These are phyloP conservation scores for Shiraia sp. DNA, from an alignment of 2,329 filamentous ascomycete genomes.

Conservation along the genomic window DNA sequence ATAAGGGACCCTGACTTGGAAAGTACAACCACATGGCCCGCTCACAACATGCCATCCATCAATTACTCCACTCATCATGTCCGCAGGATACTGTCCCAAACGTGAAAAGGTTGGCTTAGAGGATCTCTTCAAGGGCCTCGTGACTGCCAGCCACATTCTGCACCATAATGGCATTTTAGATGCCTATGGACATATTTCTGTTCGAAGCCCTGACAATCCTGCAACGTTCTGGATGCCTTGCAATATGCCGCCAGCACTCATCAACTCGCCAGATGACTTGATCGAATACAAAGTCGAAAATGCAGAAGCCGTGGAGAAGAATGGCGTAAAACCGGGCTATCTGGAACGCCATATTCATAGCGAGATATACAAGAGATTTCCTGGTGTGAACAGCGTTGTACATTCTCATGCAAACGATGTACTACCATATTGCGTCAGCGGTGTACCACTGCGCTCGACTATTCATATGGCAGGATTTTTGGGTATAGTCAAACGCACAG, in stretches of 20 bases:
- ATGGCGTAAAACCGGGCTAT: constrained; percentile 41
- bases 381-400: constrained; percentile 48
- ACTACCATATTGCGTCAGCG: constrained; percentile 48
- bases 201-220: constrained; percentile 54
- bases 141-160: constrained; percentile 57
- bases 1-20: constrained; percentile 8
- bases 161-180: constrained; percentile 57
- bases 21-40: background rate
- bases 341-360: constrained; percentile 52
- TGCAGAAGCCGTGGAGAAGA: constrained; percentile 41
- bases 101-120: constrained; percentile 44
- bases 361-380: constrained; percentile 52
- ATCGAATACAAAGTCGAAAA: constrained; percentile 51
- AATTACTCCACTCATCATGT: constrained; percentile 26
- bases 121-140: constrained; percentile 45
- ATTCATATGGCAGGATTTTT: constrained; percentile 52
- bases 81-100: constrained; percentile 43
- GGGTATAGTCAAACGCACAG: constrained; percentile 24
- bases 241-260: constrained; percentile 49
- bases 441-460: constrained; percentile 43
- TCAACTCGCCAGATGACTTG: constrained; percentile 48
- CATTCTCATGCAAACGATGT: constrained; percentile 50
- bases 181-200: constrained; percentile 60
- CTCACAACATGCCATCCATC: constrained; percentile 3
- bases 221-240: constrained; percentile 52